Percentiles rank a stretch among this genome's conserved stretches.
Evolutionary conservation across 2,329 filamentous ascomycete genomes (phyloP).

Genomic region (Microdochium bolleyi): DNA sequence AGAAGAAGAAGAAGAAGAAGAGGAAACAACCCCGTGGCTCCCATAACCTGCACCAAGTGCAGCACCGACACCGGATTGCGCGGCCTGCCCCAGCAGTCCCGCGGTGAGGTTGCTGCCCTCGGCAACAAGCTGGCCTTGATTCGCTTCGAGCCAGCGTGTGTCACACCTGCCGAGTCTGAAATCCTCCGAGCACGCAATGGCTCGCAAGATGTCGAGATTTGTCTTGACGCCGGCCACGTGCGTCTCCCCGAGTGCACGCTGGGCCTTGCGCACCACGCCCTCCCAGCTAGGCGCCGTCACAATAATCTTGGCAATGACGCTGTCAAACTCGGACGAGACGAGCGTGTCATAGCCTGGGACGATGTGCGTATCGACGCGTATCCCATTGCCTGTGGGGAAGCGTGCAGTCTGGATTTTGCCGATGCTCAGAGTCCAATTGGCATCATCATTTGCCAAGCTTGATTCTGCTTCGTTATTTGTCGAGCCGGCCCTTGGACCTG

Average conservation of each 20-base stretch:
- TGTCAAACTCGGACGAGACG: slow-evolving; percentile 49
- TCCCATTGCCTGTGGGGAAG: slow-evolving; percentile 48
- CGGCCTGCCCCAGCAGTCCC: not conserved
- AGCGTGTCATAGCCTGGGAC: slow-evolving; percentile 29
- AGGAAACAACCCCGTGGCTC: not conserved
- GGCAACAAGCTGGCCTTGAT: slow-evolving; percentile 25
- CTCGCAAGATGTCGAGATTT: slow-evolving; percentile 44
- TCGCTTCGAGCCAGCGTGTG: slow-evolving; percentile 49
- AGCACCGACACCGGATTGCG: no score
- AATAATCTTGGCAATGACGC: slow-evolving; percentile 51
- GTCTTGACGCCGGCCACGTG: slow-evolving; percentile 49
- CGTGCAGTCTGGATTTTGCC: slow-evolving; percentile 47
- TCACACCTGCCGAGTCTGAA: slow-evolving; percentile 40
- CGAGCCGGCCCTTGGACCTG: slow-evolving; percentile 48
- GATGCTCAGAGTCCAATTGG: slow-evolving; percentile 48
- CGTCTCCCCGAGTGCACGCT: slow-evolving; percentile 46
- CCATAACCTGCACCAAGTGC: not conserved
- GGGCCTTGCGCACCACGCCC: slow-evolving; percentile 42
- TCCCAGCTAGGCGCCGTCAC: slow-evolving; percentile 45
- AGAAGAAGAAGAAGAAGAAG: slow-evolving; percentile 1
- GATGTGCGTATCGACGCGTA: slow-evolving; percentile 49
- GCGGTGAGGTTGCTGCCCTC: slow-evolving; percentile 8
- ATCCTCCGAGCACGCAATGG: slow-evolving; percentile 39
- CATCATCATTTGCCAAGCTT: slow-evolving; percentile 40
- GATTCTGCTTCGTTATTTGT: slow-evolving; percentile 45